Evolutionary conservation across 139 green algal genomes (phyloP).

Genomic region (Pycnococcus provasolii): DNA sequence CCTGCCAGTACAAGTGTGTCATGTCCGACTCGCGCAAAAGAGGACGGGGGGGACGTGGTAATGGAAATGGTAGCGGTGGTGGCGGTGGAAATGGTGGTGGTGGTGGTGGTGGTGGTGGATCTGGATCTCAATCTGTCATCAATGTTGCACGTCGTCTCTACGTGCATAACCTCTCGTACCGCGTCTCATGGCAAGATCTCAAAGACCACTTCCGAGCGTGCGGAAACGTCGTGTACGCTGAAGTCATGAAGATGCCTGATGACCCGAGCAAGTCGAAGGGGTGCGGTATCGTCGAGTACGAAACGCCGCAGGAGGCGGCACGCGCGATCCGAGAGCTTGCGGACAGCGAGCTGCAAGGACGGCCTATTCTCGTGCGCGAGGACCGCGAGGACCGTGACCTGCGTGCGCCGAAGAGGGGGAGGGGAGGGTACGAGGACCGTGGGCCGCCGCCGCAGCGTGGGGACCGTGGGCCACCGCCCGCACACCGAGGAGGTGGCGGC

Average conservation of each 20-base stretch:
- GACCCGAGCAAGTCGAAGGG: slow-evolving; percentile 69
- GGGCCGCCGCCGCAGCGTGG: too few relatives aligned
- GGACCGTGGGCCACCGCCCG: too few relatives aligned
- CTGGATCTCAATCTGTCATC: too few relatives aligned
- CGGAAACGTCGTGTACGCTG: slow-evolving; percentile 21
- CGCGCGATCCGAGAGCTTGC: slow-evolving; percentile 40
- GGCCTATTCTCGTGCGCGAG: slow-evolving; percentile 79
- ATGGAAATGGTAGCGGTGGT: too few relatives aligned
- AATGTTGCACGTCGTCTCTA: background rate
- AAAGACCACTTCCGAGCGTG: slow-evolving; percentile 70
- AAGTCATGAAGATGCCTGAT: slow-evolving; percentile 3
- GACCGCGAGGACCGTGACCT: slow-evolving; percentile 72
- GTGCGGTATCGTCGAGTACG: slow-evolving; percentile 87
- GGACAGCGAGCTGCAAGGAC: slow-evolving; percentile 65
- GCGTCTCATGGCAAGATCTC: slow-evolving; percentile 81
- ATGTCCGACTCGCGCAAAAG: too few relatives aligned
- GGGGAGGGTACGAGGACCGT: too few relatives aligned
- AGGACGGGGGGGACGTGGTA: too few relatives aligned
- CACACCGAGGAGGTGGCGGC: too few relatives aligned
- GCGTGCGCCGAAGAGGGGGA: too few relatives aligned
- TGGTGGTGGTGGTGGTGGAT: too few relatives aligned
- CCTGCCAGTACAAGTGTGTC: too few relatives aligned
- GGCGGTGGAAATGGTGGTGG: too few relatives aligned
- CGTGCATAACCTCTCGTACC: slow-evolving; percentile 64
- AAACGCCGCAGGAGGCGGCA: slow-evolving; percentile 61